These are phyloP conservation scores for Rosa persica DNA, from an alignment of 306 rosid genomes.

Conservation along the genomic window DNA sequence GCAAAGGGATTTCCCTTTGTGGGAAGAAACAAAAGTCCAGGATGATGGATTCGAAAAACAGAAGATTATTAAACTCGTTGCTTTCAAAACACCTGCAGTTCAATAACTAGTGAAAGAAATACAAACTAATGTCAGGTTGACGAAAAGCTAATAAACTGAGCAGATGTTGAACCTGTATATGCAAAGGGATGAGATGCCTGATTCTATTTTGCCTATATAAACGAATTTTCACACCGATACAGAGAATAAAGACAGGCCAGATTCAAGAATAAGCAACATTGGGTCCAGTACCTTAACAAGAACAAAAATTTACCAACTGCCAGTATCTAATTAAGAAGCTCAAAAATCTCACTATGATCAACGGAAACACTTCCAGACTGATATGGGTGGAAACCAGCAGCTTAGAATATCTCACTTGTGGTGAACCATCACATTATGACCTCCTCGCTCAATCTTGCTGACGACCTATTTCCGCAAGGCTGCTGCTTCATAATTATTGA, in stretches of 20 bases:
- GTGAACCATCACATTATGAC: conserved; percentile 33
- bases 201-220: conserved; percentile 7
- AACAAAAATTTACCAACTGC: conserved; percentile 45
- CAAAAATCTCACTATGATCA: conserved; percentile 32
- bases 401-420: conserved; percentile 39
- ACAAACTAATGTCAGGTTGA: not conserved
- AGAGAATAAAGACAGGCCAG: conserved; percentile 24
- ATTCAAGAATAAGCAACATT: conserved; percentile 39
- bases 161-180: not conserved
- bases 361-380: conserved; percentile 26
- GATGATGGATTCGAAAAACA: not conserved
- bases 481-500: conserved; percentile 31
- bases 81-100: not conserved
- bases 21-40: not conserved
- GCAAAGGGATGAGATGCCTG: not conserved
- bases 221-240: not conserved
- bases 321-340: conserved; percentile 46
- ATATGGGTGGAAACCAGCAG: conserved; percentile 35
- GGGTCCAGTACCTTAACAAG: conserved; percentile 40
- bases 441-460: conserved; percentile 27
- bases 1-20: not conserved
- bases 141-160: not conserved
- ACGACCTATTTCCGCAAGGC: conserved; percentile 41
- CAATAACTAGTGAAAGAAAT: not conserved
- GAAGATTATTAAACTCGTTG: not conserved